A percentile compares a stretch with the other conserved stretches of the same genome.
Conservation (phyloP, 1,139 yeast species). For the Saccharomyces pastorianus region DNA sequence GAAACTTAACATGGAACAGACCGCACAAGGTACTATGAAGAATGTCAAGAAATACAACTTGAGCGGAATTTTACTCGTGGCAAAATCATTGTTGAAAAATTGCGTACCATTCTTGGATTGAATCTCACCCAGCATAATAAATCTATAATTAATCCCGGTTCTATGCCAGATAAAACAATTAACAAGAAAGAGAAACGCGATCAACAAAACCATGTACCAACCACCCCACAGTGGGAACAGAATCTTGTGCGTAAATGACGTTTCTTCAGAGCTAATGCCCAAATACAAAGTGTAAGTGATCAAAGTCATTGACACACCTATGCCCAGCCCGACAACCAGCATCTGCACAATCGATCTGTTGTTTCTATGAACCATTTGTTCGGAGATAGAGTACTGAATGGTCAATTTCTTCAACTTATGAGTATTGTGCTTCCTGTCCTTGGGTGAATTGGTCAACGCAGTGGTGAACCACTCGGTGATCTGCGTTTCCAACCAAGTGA, state of each 20-base stretch:
- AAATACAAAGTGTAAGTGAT: slow-evolving; percentile 31
- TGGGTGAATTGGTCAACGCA: slow-evolving; percentile 40
- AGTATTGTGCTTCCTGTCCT: slow-evolving; percentile 29
- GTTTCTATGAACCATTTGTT: slow-evolving; percentile 29
- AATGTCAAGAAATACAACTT: slow-evolving; percentile 51
- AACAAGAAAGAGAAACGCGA: slow-evolving; percentile 55
- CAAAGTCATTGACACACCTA: slow-evolving; percentile 65
- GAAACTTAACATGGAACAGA: slow-evolving; percentile 72
- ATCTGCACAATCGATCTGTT: slow-evolving; percentile 33
- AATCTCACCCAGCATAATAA: slow-evolving; percentile 71
- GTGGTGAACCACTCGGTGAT: slow-evolving; percentile 63
- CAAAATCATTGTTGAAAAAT: slow-evolving; percentile 32
- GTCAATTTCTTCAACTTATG: slow-evolving; percentile 27
- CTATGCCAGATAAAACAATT: slow-evolving; percentile 67
- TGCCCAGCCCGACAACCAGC: slow-evolving; percentile 52
- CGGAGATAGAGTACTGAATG: slow-evolving; percentile 28
- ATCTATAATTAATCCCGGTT: slow-evolving; percentile 77
- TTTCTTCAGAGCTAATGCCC: slow-evolving; percentile 28
- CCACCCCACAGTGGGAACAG: slow-evolving; percentile 91
- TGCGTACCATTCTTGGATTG: slow-evolving; percentile 51
- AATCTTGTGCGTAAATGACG: slow-evolving; percentile 38
- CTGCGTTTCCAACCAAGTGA: slow-evolving; percentile 51
- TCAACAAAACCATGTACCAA: slow-evolving; percentile 55
- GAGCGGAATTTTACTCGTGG: slow-evolving; percentile 30
- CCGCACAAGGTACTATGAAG: slow-evolving; percentile 46